phyloP scores from a whole-genome alignment of 495 filamentous ascomycete species.

The Penicillium diatomitis region DNA sequence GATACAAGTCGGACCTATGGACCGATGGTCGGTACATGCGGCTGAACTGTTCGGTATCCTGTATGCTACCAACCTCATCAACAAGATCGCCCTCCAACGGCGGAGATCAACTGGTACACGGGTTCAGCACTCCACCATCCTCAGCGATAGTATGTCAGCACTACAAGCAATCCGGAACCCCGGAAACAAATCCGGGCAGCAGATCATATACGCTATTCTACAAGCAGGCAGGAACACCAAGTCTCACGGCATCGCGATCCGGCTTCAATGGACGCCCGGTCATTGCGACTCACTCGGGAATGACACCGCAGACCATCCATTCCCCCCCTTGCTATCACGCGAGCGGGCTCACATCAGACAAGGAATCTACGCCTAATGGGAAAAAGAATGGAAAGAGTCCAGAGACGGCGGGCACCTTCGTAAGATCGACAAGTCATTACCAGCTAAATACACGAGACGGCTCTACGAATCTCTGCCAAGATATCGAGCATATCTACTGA shows the following conservation, averaged over 20 bases:
- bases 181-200: conserved; percentile 13
- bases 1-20: conserved; percentile 14
- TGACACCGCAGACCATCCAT: conserved; percentile 9
- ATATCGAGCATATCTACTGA: conserved; percentile 9
- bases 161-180: conserved; percentile 12
- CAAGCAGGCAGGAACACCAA: conserved; percentile 6
- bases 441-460: conserved; percentile 8
- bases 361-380: conserved; percentile 6
- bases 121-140: conserved; percentile 2
- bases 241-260: conserved; percentile 3
- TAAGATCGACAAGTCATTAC: conserved; percentile 9
- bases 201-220: conserved; percentile 13
- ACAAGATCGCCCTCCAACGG: conserved; percentile 4
- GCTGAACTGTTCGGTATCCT: conserved; percentile 16
- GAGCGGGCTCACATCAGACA: conserved; percentile 3
- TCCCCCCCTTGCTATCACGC: conserved; percentile 10
- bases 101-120: background rate
- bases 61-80: conserved; percentile 11
- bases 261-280: conserved; percentile 14
- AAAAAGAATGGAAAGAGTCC: conserved; percentile 8
- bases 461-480: conserved; percentile 8
- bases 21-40: conserved; percentile 16
- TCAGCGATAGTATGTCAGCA: conserved; percentile 11
- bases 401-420: conserved; percentile 5
- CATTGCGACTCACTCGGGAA: conserved; percentile 6